phyloP scores from a whole-genome alignment of 352 stramenopile species.

The Phytophthora rubi region DNA sequence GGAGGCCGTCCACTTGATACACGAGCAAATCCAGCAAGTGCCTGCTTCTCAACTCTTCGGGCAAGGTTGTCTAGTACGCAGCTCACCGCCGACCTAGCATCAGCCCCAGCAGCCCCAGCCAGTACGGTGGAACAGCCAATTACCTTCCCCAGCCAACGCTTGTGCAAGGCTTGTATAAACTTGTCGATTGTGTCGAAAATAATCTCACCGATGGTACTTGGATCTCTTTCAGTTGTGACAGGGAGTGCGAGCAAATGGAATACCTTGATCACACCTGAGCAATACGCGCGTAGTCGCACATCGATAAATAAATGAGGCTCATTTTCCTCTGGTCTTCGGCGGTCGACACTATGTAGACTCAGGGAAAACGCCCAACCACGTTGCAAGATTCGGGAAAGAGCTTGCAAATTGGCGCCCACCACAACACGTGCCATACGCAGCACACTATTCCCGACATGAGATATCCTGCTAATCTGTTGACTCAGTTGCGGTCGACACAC shows the following conservation, averaged over 20 bases:
- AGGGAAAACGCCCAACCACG: constrained; percentile 30
- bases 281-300: constrained; percentile 17
- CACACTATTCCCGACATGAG: constrained; percentile 4
- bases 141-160: constrained; percentile 26
- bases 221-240: constrained; percentile 4
- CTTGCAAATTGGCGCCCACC: constrained; percentile 28
- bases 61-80: constrained; percentile 7
- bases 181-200: constrained; percentile 25
- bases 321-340: constrained; percentile 6
- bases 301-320: constrained; percentile 22
- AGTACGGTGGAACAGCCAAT: constrained; percentile 28
- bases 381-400: constrained; percentile 17
- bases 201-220: constrained; percentile 9
- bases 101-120: neutral
- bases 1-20: constrained; percentile 19
- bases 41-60: constrained; percentile 25
- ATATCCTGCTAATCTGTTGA: neutral
- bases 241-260: constrained; percentile 29
- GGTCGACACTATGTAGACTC: constrained; percentile 20
- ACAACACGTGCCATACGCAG: constrained; percentile 9
- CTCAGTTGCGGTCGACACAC: constrained; percentile 17
- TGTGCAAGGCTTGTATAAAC: constrained; percentile 24
- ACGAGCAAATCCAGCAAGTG: constrained; percentile 14
- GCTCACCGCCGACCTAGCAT: neutral
- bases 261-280: constrained; percentile 10